Evolutionary conservation across 2,329 filamentous ascomycete species (phyloP).

Genomic region (Sporothrix globosa): DNA sequence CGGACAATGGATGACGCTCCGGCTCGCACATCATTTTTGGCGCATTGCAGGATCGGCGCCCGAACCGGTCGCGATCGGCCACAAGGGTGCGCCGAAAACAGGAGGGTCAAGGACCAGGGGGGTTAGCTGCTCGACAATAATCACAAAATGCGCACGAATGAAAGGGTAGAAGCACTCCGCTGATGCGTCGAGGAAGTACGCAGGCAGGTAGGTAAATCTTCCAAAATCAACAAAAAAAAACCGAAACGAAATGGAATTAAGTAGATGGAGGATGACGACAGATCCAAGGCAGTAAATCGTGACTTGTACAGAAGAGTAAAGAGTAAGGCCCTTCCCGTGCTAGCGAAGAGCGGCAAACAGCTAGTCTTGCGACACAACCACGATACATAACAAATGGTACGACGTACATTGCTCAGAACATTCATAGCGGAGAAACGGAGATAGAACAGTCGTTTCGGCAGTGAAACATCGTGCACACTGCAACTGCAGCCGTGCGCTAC

Average conservation of each 20-base stretch:
- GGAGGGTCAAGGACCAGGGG: not conserved
- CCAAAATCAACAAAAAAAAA: no score
- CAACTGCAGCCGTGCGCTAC: conserved; percentile 23
- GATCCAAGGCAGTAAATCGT: not conserved
- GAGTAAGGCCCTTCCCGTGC: no score
- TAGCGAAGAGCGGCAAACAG: not conserved
- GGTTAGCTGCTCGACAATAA: not conserved
- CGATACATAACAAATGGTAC: no score
- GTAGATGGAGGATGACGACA: not conserved
- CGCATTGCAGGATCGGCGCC: conserved; percentile 4
- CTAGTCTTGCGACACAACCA: not conserved
- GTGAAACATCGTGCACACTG: conserved; percentile 18
- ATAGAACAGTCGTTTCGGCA: conserved; percentile 20
- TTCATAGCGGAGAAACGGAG: not conserved
- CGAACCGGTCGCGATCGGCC: conserved; percentile 18
- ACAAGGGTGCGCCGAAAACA: conserved; percentile 3
- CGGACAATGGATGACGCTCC: not conserved
- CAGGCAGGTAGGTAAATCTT: no score
- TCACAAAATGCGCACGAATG: conserved; percentile 14
- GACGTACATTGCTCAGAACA: not conserved
- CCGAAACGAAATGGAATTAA: no score
- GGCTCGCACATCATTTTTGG: not conserved
- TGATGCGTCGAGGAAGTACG: not conserved
- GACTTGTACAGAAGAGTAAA: no score
- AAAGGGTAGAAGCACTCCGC: not conserved